phyloP scores from a whole-genome alignment of 169 alveolate genomes.

The Plasmodium reichenowi region DNA sequence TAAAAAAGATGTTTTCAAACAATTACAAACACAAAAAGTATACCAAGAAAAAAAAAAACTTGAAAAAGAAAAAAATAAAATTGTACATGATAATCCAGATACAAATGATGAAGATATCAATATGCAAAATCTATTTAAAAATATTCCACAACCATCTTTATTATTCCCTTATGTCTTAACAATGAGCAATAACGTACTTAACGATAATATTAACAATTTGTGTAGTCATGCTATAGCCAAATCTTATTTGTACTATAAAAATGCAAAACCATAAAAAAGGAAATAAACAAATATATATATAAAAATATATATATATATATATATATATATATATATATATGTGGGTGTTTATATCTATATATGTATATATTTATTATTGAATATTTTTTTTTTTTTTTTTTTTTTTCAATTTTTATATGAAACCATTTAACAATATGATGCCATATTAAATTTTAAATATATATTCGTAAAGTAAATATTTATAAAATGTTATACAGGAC shows the following conservation, averaged over 20 bases:
- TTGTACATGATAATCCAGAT: slow-evolving; percentile 57
- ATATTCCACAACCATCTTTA: slow-evolving; percentile 63
- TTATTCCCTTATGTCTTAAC: slow-evolving; percentile 68
- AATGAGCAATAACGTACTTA: slow-evolving; percentile 62
- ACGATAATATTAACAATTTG: slow-evolving; percentile 69
- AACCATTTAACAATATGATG: too few species aligned
- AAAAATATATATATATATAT: too few species aligned
- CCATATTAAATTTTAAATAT: too few species aligned
- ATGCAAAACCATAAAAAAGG: slow-evolving; percentile 26
- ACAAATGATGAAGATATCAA: slow-evolving; percentile 61
- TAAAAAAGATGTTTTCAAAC: slow-evolving; percentile 73
- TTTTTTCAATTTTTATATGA: too few species aligned
- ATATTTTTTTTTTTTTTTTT: background rate
- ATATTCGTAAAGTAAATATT: too few species aligned
- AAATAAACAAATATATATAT: background rate
- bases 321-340: background rate
- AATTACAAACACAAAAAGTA: slow-evolving; percentile 66
- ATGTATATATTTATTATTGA: background rate
- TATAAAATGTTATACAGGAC: too few species aligned
- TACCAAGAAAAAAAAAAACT: slow-evolving; percentile 66
- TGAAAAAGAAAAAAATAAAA: slow-evolving; percentile 71
- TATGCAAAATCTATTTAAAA: slow-evolving; percentile 58
- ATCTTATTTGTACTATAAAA: slow-evolving; percentile 60
- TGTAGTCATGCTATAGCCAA: slow-evolving; percentile 76
- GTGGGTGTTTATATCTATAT: background rate